Evolutionary conservation across 306 rosid genomes (phyloP).

Genomic region (Heteromeles arbutifolia): DNA sequence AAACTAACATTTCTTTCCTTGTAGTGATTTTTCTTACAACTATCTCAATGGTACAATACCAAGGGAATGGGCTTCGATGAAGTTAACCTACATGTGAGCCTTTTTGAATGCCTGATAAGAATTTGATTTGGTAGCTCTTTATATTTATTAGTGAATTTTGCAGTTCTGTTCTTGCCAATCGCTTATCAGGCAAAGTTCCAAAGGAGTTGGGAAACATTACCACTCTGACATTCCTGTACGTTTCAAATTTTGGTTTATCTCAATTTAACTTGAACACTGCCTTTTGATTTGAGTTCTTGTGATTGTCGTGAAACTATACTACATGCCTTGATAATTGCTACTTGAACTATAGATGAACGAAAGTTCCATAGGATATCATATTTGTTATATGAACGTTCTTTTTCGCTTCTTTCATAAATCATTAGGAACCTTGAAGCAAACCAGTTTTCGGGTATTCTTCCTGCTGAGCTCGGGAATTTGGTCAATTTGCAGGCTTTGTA

Average conservation of each 20-base stretch:
- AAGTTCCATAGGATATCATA: background rate
- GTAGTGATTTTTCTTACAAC: conserved; percentile 29
- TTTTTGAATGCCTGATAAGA: background rate
- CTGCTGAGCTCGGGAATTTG: conserved; percentile 27
- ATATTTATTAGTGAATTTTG: background rate
- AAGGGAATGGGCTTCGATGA: conserved; percentile 16
- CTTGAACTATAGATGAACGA: background rate
- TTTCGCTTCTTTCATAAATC: background rate
- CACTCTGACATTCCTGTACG: conserved; percentile 25
- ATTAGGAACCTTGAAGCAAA: conserved; percentile 26
- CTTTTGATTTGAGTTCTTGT: background rate
- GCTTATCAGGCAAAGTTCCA: conserved; percentile 22
- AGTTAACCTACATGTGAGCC: conserved; percentile 14
- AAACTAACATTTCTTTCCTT: background rate
- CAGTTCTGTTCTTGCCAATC: conserved; percentile 26
- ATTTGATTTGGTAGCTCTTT: background rate
- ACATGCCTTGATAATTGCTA: background rate
- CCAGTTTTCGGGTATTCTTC: conserved; percentile 29
- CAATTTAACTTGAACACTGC: background rate
- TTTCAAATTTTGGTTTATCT: background rate
- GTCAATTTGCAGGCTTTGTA: conserved; percentile 2
- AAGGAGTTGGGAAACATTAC: conserved; percentile 23
- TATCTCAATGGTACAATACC: conserved; percentile 22
- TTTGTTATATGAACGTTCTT: background rate
- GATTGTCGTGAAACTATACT: background rate